Conservation (phyloP, 78 protist genomes). For the Isochrysis galbana region DNA sequence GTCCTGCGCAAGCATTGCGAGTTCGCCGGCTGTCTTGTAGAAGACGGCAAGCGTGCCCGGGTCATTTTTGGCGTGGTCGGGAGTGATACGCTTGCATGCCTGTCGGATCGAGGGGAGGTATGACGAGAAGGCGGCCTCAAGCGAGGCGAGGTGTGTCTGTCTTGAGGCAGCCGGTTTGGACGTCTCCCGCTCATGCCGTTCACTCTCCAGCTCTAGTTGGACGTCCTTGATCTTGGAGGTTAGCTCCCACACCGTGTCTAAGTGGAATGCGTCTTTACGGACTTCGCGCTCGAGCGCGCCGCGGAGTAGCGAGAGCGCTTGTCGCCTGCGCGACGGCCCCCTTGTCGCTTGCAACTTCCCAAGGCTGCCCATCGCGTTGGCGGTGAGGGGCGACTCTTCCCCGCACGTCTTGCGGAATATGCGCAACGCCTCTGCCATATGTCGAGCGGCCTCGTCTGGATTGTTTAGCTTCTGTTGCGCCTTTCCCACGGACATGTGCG, state of each 20-base stretch:
- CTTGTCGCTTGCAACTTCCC: neutral
- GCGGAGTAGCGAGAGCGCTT: neutral
- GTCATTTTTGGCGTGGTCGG: neutral
- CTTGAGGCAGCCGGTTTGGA: no score
- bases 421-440: constrained; percentile 1
- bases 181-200: neutral
- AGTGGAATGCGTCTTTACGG: neutral
- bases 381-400: neutral
- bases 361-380: neutral
- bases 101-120: neutral
- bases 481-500: constrained; percentile 27
- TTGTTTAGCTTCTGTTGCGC: neutral
- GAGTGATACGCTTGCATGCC: neutral
- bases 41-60: neutral
- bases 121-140: neutral
- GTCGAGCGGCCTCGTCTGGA: neutral
- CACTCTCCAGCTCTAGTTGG: neutral
- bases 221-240: neutral
- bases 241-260: constrained; percentile 7
- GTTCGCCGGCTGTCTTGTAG: neutral
- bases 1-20: neutral
- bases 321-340: neutral
- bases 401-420: neutral
- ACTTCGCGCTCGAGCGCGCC: neutral
- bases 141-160: neutral